phyloP scores from a whole-genome alignment of 1,284 basidiomycete genomes.

The Puccinia horiana region DNA sequence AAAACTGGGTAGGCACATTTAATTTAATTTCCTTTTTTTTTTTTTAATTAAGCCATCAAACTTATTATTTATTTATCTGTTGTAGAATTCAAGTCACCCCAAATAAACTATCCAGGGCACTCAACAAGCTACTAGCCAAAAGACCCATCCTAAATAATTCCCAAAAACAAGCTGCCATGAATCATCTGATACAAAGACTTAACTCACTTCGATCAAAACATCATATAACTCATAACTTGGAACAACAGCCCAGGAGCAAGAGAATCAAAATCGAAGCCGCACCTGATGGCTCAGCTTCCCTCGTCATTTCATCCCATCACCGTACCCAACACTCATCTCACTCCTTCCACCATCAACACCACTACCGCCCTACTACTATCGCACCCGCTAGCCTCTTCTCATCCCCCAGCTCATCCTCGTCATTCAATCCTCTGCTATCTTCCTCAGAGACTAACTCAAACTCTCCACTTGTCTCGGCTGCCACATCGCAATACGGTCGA shows the following conservation, averaged over 20 bases:
- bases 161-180: not conserved
- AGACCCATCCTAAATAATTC: not conserved
- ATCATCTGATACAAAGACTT: not conserved
- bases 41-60: not conserved
- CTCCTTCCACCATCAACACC: not conserved
- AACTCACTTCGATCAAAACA: not conserved
- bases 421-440: not conserved
- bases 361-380: not conserved
- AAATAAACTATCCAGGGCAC: slow-evolving; percentile 11
- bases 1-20: not conserved
- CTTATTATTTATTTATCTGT: not conserved
- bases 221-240: not conserved
- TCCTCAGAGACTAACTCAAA: slow-evolving; percentile 5
- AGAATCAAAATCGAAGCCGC: slow-evolving; percentile 22
- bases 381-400: slow-evolving; percentile 7
- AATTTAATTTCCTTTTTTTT: not conserved
- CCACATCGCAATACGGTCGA: slow-evolving; percentile 8
- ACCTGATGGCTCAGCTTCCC: slow-evolving; percentile 11
- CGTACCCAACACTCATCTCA: not conserved
- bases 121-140: not conserved
- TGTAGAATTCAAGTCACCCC: not conserved
- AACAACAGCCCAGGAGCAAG: not conserved
- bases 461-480: slow-evolving; percentile 17
- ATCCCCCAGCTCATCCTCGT: slow-evolving; percentile 5
- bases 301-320: not conserved